Percentiles rank a stretch among this genome's conserved stretches.
Conservation (phyloP, 2,329 filamentous ascomycete species). For the Exophiala spinifera region DNA sequence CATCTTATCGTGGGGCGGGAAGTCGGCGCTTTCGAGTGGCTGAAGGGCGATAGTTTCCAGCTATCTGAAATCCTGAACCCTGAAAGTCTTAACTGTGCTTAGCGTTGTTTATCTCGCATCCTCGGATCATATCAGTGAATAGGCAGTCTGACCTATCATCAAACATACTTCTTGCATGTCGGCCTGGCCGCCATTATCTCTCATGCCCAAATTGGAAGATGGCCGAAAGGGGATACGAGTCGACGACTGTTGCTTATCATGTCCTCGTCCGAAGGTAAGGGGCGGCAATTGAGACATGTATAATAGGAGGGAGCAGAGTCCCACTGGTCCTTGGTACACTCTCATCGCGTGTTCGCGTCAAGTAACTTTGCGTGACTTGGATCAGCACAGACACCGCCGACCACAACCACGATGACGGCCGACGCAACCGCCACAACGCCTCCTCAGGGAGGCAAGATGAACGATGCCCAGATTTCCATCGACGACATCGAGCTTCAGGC, state of each 20-base stretch:
- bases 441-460: neutral
- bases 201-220: slow-evolving; percentile 8
- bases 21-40: neutral
- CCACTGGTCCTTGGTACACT: neutral
- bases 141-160: slow-evolving; percentile 1
- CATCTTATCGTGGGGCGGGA: slow-evolving; percentile 9
- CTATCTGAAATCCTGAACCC: neutral
- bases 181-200: slow-evolving; percentile 3
- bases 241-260: neutral
- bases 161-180: neutral
- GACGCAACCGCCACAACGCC: neutral
- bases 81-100: neutral
- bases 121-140: too few relatives aligned
- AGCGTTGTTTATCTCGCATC: neutral
- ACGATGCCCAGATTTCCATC: slow-evolving; percentile 8
- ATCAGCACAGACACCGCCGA: too few relatives aligned
- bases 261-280: neutral
- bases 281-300: neutral
- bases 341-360: neutral
- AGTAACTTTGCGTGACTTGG: too few relatives aligned
- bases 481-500: slow-evolving; percentile 17
- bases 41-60: neutral
- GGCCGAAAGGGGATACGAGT: neutral
- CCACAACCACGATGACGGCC: neutral
- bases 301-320: neutral